Evolutionary conservation across 2,329 filamentous ascomycete genomes (phyloP).

Genomic region (Alternaria atra): DNA sequence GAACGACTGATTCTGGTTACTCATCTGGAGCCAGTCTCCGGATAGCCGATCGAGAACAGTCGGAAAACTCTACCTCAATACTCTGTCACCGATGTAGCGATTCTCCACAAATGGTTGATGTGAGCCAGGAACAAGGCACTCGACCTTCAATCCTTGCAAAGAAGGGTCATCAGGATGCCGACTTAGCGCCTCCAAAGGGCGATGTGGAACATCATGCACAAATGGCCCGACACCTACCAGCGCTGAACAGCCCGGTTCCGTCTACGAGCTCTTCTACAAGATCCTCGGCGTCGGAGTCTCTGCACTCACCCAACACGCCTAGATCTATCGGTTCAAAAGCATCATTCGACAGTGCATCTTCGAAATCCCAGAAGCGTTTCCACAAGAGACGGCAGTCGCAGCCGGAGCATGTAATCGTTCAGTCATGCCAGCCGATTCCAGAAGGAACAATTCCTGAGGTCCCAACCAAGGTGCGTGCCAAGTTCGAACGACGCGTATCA

Average conservation of each 20-base stretch:
- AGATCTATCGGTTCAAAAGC: constrained; percentile 31
- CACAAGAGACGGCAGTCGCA: constrained; percentile 44
- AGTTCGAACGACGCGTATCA: constrained; percentile 49
- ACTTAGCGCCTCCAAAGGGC: not conserved
- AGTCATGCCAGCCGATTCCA: constrained; percentile 40
- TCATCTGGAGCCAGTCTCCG: constrained; percentile 49
- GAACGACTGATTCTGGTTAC: constrained; percentile 52
- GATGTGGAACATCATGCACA: constrained; percentile 2
- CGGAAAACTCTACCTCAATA: constrained; percentile 17
- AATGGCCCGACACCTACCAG: constrained; percentile 10
- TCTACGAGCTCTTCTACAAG: constrained; percentile 16
- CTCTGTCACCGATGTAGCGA: constrained; percentile 13
- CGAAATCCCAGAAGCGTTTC: constrained; percentile 34
- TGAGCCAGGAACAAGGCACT: not conserved
- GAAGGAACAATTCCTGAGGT: constrained; percentile 46
- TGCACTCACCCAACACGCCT: constrained; percentile 31
- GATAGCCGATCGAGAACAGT: constrained; percentile 13
- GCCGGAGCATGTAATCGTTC: constrained; percentile 40
- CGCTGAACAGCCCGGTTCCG: constrained; percentile 22
- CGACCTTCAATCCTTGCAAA: not conserved
- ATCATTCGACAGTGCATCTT: constrained; percentile 31
- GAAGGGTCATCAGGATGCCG: not conserved
- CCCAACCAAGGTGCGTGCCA: constrained; percentile 44
- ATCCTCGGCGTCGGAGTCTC: constrained; percentile 17
- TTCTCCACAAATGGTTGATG: constrained; percentile 9